Base-by-base conservation (phyloP, 257 asterid species). In the Nicotiana noctiflora region DNA sequence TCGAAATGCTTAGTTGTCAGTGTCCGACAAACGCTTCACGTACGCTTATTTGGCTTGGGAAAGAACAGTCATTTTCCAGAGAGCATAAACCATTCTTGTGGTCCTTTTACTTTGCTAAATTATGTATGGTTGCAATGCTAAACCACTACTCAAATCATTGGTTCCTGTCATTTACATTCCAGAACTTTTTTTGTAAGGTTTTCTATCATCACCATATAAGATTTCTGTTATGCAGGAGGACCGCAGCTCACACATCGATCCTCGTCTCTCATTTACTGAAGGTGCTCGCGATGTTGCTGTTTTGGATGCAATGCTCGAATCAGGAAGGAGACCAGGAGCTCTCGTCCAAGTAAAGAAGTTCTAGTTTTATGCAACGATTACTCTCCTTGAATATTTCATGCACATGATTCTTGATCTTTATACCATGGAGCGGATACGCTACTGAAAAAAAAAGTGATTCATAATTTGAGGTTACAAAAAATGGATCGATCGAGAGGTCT, bases 281-380 rank as follows among this genome's bases (percentile, higher is more conserved):
- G 97, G 99, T 27, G 94, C 93, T 1, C 88, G 97, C 29, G 99
- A 95, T 83, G 87, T 95, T 79, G 98, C 98, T 46, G 90, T 95
- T 62, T 81, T 92, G 82, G 97, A 89, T 11, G 99, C 99, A 59
- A 95, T 95, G 96, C 97, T 95, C 18, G 97, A 92, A 85, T 95
- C 98, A 55, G 98, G 97, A 72, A 84, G 79, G 86, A 88, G 60
- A 80, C 87, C 88, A 83, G 98, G 97, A 13, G 87, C 86, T 46
- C 80, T 85, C 1, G 90, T 95, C 70, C 93, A 87, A 80, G 97
- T 95, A 40, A 89, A 84, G 82, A 89, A 40, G 79, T 86, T 92
- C 65, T 92, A 91, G 86, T 13, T 60, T 82, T 75, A 63, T 6
- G 44, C 75, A 25, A 59, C 13, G 15, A 11, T 62, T 6, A 63